Percentiles rank a stretch among this genome's conserved stretches.
These are phyloP conservation scores for Podospora didyma DNA, from an alignment of 495 filamentous ascomycete genomes.

Conservation along the genomic window DNA sequence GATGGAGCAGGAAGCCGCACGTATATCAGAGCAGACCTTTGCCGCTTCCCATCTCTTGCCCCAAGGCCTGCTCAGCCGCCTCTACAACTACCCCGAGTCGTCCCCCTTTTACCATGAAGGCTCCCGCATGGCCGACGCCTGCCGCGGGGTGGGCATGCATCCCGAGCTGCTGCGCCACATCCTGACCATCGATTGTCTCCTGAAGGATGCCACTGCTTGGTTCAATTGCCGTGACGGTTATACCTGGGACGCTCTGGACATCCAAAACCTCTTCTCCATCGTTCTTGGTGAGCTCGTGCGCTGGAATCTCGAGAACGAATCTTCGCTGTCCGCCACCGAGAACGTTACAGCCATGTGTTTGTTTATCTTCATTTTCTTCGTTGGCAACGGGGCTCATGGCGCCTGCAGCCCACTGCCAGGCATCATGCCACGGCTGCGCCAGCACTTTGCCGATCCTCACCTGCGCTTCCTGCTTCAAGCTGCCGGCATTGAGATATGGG, in stretches of 20 bases:
- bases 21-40: slow-evolving; percentile 1
- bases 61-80: background rate
- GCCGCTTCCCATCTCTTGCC: slow-evolving; percentile 11
- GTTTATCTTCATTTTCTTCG: slow-evolving; percentile 13
- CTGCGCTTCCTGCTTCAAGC: background rate
- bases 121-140: slow-evolving; percentile 9
- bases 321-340: slow-evolving; percentile 4
- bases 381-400: slow-evolving; percentile 10
- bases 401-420: slow-evolving; percentile 12
- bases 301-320: slow-evolving; percentile 11
- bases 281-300: slow-evolving; percentile 13
- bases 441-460: slow-evolving; percentile 2
- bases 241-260: slow-evolving; percentile 11
- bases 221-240: background rate
- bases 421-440: slow-evolving; percentile 10
- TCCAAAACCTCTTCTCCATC: slow-evolving; percentile 14
- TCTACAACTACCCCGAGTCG: slow-evolving; percentile 11
- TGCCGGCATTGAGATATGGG: slow-evolving; percentile 14
- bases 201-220: slow-evolving; percentile 5
- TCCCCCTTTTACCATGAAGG: background rate
- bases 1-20: background rate
- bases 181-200: slow-evolving; percentile 6
- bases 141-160: slow-evolving; percentile 4
- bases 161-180: slow-evolving; percentile 3
- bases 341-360: slow-evolving; percentile 11